Conservation (phyloP, 140 eudicot species). For the Oenanthe javanica region DNA sequence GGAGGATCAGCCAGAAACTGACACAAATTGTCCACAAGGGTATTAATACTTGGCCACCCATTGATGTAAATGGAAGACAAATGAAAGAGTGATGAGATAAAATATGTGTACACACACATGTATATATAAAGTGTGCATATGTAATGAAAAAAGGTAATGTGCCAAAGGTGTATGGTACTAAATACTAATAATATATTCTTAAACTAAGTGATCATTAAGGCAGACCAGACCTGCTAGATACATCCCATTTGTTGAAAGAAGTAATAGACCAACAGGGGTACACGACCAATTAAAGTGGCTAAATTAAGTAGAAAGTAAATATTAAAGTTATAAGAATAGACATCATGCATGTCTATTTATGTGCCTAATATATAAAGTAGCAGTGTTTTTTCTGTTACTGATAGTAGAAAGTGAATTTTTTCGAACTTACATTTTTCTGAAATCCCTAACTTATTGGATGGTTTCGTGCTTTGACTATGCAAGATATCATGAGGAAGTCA, state of each 20-base stretch:
- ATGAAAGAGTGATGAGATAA: background rate
- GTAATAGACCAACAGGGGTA: background rate
- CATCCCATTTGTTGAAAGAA: background rate
- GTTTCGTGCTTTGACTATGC: background rate
- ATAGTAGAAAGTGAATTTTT: too few species aligned
- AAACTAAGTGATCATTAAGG: background rate
- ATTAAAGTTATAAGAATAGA: background rate
- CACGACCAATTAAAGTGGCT: background rate
- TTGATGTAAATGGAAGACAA: background rate
- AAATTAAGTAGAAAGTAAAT: too few species aligned
- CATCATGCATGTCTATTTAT: background rate
- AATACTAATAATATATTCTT: background rate
- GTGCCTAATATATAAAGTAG: background rate
- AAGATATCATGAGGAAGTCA: background rate
- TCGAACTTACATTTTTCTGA: too few species aligned
- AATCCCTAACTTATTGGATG: too few species aligned
- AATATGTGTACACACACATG: background rate
- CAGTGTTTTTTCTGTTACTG: background rate
- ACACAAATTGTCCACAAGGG: slow-evolving; percentile 11
- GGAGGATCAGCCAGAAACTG: slow-evolving; percentile 18
- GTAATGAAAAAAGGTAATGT: background rate
- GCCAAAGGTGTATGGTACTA: background rate
- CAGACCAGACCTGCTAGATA: background rate
- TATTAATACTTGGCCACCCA: slow-evolving; percentile 27
- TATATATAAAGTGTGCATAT: background rate